Evolutionary conservation across 1,139 yeast species (phyloP).

Genomic region (Hanseniaspora uvarum): DNA sequence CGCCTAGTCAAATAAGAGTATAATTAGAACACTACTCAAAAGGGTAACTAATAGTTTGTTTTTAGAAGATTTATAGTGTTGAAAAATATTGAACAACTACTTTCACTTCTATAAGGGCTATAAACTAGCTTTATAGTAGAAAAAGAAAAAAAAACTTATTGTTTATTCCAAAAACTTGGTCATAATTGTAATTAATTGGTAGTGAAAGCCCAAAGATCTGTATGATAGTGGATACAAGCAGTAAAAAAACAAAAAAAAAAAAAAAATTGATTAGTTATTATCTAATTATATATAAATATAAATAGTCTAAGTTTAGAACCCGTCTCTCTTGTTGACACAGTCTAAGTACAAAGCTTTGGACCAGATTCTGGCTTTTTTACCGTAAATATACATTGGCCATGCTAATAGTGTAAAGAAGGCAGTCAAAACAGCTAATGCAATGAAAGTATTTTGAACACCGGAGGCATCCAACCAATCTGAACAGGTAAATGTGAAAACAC

Average conservation of each 20-base stretch:
- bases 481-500: constrained; percentile 69
- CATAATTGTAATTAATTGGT: no score
- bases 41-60: no score
- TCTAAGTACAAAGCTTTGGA: constrained; percentile 46
- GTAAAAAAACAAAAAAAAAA: neutral
- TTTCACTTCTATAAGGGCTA: no score
- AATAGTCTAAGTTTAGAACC: neutral
- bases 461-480: constrained; percentile 59
- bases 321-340: constrained; percentile 15
- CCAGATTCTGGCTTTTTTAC: constrained; percentile 55
- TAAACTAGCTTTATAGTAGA: no score
- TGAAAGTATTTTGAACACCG: constrained; percentile 64
- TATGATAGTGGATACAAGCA: neutral
- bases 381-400: constrained; percentile 61
- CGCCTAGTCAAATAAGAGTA: no score
- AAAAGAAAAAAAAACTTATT: no score
- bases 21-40: no score
- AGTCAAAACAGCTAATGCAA: constrained; percentile 62
- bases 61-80: no score
- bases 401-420: constrained; percentile 52
- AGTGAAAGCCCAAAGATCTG: no score
- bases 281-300: neutral
- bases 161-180: no score
- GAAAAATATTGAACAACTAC: no score
- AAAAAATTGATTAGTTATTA: neutral